Base-by-base conservation (phyloP, 176 grass and related monocot species). In the Aechmea fasciata region DNA sequence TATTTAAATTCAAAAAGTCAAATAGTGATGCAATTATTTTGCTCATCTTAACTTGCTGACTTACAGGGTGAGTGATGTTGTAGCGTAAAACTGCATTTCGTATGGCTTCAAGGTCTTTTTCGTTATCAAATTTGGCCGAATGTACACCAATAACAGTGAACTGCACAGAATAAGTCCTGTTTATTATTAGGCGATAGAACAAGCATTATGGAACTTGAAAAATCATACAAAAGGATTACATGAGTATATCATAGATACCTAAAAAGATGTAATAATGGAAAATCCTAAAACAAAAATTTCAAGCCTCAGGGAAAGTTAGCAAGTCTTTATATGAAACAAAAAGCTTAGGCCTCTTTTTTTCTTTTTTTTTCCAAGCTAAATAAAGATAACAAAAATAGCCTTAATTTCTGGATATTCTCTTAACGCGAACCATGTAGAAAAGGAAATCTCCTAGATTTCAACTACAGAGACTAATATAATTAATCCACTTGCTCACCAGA, bases 111-210 rank as follows among this genome's bases (percentile, higher is more conserved):
- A 97, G 89, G 76, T 90, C 93, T 69, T 97, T 97, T 79, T 97
- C 93, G 50, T 97, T 97, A 73, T 92, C 86, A 73, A 97, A 97
- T 91, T 96, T 96, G 51, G 93, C 93, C 83, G 93, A 92, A 77
- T 96, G 93, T 63, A 96, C 93, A 54, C 93, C 89, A 71, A 96
- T 79, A 85, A 96, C 88, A 71, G 93, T 90, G 79, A 96, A 96
- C 93, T 96, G 74, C 64, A 73, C 29, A 83, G 1, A 68, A 83
- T 52, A 20, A 79, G 66, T 18, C 64, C 47, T 47, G 9, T 4
- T 53, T 50, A 52, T 73, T 54, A 76, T 57, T 70, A 74, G 57
- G 51, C 23, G 55, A 52, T 51, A 74, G n/a, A 20, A 75, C 13
- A 9, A 47, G 11, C 48, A 84, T 57, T 51, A 66, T 66, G 61